These are phyloP conservation scores for Chlamydomonas eustigma DNA, from an alignment of 139 green algal species.

Conservation along the genomic window DNA sequence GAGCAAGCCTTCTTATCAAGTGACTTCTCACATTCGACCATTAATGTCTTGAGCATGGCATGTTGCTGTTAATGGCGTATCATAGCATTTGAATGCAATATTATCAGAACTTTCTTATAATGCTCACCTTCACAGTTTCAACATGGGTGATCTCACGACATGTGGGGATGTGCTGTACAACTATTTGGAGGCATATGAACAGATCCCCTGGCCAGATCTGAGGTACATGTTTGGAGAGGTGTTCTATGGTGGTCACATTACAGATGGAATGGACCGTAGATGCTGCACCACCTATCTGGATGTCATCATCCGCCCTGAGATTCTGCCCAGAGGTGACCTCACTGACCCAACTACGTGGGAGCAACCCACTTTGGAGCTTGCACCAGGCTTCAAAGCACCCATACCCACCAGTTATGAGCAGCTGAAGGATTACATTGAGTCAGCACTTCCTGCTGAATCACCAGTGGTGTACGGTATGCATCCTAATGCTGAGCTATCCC, in stretches of 20 bases:
- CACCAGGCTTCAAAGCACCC: slow-evolving; percentile 73
- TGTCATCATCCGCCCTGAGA: slow-evolving; percentile 70
- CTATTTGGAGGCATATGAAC: slow-evolving; percentile 74
- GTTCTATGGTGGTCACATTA: slow-evolving; percentile 87
- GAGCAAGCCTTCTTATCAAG: too few relatives aligned
- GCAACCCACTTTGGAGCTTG: slow-evolving; percentile 62
- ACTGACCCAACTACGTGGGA: slow-evolving; percentile 42
- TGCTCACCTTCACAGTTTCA: slow-evolving; percentile 66
- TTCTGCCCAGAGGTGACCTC: slow-evolving; percentile 56
- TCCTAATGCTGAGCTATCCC: slow-evolving; percentile 76
- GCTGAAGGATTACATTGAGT: slow-evolving; percentile 74
- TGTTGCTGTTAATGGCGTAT: too few relatives aligned
- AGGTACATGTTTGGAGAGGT: slow-evolving; percentile 85
- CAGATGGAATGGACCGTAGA: slow-evolving; percentile 80
- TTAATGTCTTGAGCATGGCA: too few relatives aligned
- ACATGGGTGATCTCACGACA: slow-evolving; percentile 81
- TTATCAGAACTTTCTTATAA: too few relatives aligned
- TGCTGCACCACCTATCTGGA: slow-evolving; percentile 82
- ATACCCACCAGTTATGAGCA: slow-evolving; percentile 57
- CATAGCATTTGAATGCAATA: too few relatives aligned
- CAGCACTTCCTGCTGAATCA: slow-evolving; percentile 64
- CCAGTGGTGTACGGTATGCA: slow-evolving; percentile 86
- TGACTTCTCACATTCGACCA: too few relatives aligned
- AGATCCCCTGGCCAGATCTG: slow-evolving; percentile 76
- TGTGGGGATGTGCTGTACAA: slow-evolving; percentile 85